phyloP scores from a whole-genome alignment of 768 basidiomycete genomes.

The Leccinum uliginosum region DNA sequence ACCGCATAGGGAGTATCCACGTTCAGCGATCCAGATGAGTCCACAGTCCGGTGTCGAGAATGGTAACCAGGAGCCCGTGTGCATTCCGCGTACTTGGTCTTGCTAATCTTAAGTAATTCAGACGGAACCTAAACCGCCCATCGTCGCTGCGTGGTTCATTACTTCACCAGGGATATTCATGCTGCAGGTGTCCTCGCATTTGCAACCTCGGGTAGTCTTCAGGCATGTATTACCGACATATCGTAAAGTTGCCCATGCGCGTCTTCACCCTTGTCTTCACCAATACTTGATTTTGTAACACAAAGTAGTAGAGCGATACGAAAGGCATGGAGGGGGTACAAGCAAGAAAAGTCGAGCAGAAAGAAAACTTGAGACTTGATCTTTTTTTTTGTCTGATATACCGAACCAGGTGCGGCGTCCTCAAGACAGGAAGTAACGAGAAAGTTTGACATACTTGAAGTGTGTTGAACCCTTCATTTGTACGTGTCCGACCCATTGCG shows the following conservation, averaged over 20 bases:
- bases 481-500: conserved; percentile 40
- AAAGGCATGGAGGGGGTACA: conserved; percentile 34
- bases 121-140: conserved; percentile 1
- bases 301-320: conserved; percentile 46
- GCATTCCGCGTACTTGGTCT: conserved; percentile 13
- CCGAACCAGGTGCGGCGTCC: conserved; percentile 47
- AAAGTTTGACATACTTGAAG: conserved; percentile 50
- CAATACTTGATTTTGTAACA: conserved; percentile 40
- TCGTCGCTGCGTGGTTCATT: conserved; percentile 12
- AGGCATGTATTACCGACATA: conserved; percentile 35
- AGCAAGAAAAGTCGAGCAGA: conserved; percentile 52
- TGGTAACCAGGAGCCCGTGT: neutral
- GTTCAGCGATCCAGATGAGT: conserved; percentile 2
- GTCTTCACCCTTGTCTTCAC: conserved; percentile 35
- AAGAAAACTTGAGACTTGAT: conserved; percentile 67
- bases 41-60: conserved; percentile 2
- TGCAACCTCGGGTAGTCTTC: conserved; percentile 27
- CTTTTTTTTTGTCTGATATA: conserved; percentile 48
- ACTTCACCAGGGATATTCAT: conserved; percentile 19
- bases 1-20: neutral
- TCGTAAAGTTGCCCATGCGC: conserved; percentile 35
- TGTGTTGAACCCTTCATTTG: conserved; percentile 38
- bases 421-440: conserved; percentile 45
- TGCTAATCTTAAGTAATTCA: conserved; percentile 21
- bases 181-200: conserved; percentile 12